Conservation (phyloP, 192 early-diverging fungal genomes). For the Linnemannia zychae region DNA sequence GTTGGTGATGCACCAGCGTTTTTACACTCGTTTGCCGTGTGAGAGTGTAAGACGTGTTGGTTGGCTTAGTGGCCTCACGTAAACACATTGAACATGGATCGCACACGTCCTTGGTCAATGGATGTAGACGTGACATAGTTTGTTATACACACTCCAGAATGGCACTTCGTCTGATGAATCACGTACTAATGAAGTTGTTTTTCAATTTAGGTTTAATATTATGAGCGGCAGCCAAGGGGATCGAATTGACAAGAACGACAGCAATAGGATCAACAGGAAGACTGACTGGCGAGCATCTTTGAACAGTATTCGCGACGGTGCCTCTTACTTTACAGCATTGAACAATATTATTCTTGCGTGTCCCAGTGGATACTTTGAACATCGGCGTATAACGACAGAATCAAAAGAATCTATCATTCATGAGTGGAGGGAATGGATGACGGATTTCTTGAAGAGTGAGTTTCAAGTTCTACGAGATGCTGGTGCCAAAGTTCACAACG, state of each 20-base stretch:
- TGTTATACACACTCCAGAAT: slow-evolving; percentile 11
- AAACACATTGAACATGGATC: slow-evolving; percentile 38
- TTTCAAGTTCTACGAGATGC: slow-evolving; percentile 23
- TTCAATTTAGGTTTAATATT: slow-evolving; percentile 21
- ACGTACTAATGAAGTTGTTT: slow-evolving; percentile 9
- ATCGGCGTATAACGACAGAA: slow-evolving; percentile 23
- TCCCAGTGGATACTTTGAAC: slow-evolving; percentile 39
- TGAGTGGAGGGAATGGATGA: slow-evolving; percentile 28
- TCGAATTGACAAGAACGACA: background rate
- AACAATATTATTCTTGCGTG: slow-evolving; percentile 14
- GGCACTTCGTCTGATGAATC: slow-evolving; percentile 16
- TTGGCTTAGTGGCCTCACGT: slow-evolving; percentile 37
- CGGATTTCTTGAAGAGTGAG: slow-evolving; percentile 9
- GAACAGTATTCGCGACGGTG: slow-evolving; percentile 10
- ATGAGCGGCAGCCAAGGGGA: slow-evolving; percentile 5
- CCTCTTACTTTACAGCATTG: slow-evolving; percentile 24
- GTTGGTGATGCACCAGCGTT: slow-evolving; percentile 39
- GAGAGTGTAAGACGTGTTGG: slow-evolving; percentile 45
- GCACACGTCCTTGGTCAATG: slow-evolving; percentile 47
- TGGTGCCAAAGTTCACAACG: slow-evolving; percentile 18
- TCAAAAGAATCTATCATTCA: slow-evolving; percentile 29
- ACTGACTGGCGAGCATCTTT: slow-evolving; percentile 30
- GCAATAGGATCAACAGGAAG: background rate
- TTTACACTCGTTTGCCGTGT: slow-evolving; percentile 42
- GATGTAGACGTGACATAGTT: slow-evolving; percentile 20